A percentile compares a stretch with the other conserved stretches of the same genome.
Evolutionary conservation across 2,329 filamentous ascomycete species (phyloP).

Genomic region (Calonectria pteridis): DNA sequence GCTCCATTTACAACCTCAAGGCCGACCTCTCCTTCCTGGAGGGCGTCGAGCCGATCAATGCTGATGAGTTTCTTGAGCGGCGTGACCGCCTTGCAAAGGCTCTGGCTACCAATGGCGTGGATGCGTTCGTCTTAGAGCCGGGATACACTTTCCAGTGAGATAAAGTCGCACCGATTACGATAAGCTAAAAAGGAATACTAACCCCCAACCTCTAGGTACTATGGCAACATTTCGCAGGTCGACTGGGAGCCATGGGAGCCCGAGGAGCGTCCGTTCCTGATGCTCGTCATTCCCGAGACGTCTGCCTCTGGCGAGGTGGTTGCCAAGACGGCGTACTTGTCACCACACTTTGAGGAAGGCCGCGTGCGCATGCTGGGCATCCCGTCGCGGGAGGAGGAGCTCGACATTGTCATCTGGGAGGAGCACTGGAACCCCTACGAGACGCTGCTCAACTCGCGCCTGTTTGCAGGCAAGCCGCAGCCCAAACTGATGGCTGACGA

Average conservation of each 20-base stretch:
- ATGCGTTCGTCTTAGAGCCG: conserved; percentile 73
- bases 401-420: conserved; percentile 71
- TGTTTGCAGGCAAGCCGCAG: conserved; percentile 48
- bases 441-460: conserved; percentile 61
- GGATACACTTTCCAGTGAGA: conserved; percentile 71
- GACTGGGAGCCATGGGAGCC: conserved; percentile 77
- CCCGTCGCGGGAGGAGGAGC: conserved; percentile 61
- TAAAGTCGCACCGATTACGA: not conserved
- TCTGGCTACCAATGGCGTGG: conserved; percentile 61
- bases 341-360: conserved; percentile 71
- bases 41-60: conserved; percentile 58
- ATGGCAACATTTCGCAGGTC: conserved; percentile 70
- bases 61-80: conserved; percentile 66
- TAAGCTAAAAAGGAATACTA: not conserved
- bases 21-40: conserved; percentile 65
- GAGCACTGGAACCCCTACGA: conserved; percentile 75
- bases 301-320: conserved; percentile 54
- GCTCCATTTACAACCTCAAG: conserved; percentile 65
- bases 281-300: conserved; percentile 67
- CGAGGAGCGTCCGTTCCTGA: conserved; percentile 73
- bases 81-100: conserved; percentile 69
- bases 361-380: conserved; percentile 70
- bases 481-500: conserved; percentile 73
- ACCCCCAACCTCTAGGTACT: conserved; percentile 55
- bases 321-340: conserved; percentile 69